These are phyloP conservation scores for Mortierella polycephala DNA, from an alignment of 371 early-diverging fungal species.

Conservation along the genomic window DNA sequence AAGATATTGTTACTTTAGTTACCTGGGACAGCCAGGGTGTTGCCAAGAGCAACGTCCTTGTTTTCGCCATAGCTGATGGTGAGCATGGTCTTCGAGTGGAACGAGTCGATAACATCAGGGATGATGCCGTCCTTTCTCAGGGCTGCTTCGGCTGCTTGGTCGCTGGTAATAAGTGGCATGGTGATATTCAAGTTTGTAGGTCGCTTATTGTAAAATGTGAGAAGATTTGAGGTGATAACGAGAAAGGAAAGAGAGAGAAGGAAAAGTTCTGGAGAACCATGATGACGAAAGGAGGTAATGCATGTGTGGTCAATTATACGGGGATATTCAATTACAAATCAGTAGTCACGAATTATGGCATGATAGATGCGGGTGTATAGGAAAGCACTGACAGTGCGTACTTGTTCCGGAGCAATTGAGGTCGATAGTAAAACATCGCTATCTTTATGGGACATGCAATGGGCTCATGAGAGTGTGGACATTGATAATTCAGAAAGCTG, in stretches of 20 bases:
- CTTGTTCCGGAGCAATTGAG: background rate
- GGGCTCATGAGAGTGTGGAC: too few relatives aligned
- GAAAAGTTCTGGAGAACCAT: too few relatives aligned
- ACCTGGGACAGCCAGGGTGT: constrained; percentile 56
- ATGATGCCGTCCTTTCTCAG: constrained; percentile 60
- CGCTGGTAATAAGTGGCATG: constrained; percentile 64
- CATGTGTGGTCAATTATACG: too few relatives aligned
- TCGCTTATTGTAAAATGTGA: too few relatives aligned
- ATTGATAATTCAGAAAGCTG: too few relatives aligned
- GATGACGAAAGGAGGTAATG: too few relatives aligned
- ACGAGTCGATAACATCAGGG: constrained; percentile 60
- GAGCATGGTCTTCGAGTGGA: constrained; percentile 57
- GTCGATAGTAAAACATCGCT: background rate
- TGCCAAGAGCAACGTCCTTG: constrained; percentile 64
- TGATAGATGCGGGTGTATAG: too few relatives aligned
- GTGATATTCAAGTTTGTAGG: constrained; percentile 2
- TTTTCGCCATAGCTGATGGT: constrained; percentile 56
- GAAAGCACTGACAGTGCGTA: too few relatives aligned
- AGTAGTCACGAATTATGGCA: too few relatives aligned
- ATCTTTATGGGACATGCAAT: background rate
- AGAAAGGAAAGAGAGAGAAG: background rate
- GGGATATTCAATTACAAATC: too few relatives aligned
- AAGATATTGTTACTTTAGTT: background rate
- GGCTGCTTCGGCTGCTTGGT: constrained; percentile 57
- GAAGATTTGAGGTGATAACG: background rate